phyloP scores from a whole-genome alignment of 805 yeast genomes.

The Teunomyces panamensis region DNA sequence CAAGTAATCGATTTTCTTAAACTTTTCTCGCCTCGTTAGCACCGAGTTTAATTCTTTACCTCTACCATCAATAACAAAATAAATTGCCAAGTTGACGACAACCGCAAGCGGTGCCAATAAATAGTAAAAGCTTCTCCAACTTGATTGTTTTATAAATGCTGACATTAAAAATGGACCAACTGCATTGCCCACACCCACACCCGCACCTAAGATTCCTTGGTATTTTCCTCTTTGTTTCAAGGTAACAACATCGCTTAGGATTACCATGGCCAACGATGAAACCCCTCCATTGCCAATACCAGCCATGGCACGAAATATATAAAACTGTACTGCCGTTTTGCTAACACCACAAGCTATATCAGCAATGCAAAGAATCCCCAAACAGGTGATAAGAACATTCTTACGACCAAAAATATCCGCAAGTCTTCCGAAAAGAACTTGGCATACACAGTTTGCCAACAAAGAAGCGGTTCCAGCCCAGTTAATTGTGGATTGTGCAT shows the following conservation, averaged over 20 bases:
- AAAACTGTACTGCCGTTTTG: slow-evolving; percentile 47
- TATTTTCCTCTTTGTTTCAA: slow-evolving; percentile 53
- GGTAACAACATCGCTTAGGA: slow-evolving; percentile 53
- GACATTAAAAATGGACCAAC: slow-evolving; percentile 58
- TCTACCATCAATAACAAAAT: slow-evolving; percentile 36
- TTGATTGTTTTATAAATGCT: slow-evolving; percentile 39
- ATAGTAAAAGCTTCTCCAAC: slow-evolving; percentile 57
- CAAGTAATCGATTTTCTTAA: slow-evolving; percentile 48
- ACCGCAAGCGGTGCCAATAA: slow-evolving; percentile 43
- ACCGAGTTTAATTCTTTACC: slow-evolving; percentile 24
- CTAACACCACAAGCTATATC: slow-evolving; percentile 53
- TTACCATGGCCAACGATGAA: slow-evolving; percentile 49
- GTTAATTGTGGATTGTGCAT: slow-evolving; percentile 47
- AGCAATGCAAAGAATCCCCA: slow-evolving; percentile 38
- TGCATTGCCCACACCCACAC: slow-evolving; percentile 51
- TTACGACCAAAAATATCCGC: slow-evolving; percentile 58
- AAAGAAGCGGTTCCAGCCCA: slow-evolving; percentile 60
- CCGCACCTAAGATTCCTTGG: slow-evolving; percentile 54
- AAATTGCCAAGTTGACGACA: slow-evolving; percentile 26
- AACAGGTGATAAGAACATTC: slow-evolving; percentile 36
- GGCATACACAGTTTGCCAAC: slow-evolving; percentile 51
- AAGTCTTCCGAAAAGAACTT: slow-evolving; percentile 51
- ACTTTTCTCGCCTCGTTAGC: slow-evolving; percentile 30
- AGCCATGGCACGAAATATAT: slow-evolving; percentile 50
- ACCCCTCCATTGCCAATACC: slow-evolving; percentile 59